Evolutionary conservation across 805 yeast genomes (phyloP).

Genomic region (Crinitomyces ghanaensis): DNA sequence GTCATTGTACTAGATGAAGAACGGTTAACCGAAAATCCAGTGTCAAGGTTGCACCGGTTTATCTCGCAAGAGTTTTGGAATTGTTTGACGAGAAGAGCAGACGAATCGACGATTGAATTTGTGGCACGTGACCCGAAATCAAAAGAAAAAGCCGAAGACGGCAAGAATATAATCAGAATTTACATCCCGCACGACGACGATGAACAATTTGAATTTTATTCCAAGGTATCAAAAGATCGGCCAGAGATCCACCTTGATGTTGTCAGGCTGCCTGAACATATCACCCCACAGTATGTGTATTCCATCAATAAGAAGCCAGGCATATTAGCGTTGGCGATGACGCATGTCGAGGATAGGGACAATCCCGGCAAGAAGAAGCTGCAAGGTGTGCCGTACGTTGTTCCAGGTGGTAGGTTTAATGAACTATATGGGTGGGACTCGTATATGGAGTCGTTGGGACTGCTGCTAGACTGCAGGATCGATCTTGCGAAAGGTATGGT

Average conservation of each 20-base stretch:
- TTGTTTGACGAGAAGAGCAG: constrained; percentile 59
- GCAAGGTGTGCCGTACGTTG: constrained; percentile 74
- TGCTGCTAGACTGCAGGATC: constrained; percentile 51
- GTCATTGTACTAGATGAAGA: constrained; percentile 75
- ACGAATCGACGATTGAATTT: constrained; percentile 45
- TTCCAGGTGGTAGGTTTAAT: constrained; percentile 96
- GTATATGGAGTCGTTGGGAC: constrained; percentile 80
- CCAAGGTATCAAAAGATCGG: constrained; percentile 37
- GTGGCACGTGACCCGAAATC: constrained; percentile 69
- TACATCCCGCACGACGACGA: constrained; percentile 60
- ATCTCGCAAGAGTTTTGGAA: constrained; percentile 75
- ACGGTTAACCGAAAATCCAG: constrained; percentile 79
- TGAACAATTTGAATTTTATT: constrained; percentile 65
- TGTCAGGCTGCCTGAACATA: constrained; percentile 59
- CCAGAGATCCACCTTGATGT: constrained; percentile 59
- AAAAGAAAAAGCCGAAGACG: constrained; percentile 48
- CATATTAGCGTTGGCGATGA: constrained; percentile 67
- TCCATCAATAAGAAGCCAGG: constrained; percentile 80
- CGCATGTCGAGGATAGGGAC: constrained; percentile 36
- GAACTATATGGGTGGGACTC: constrained; percentile 98
- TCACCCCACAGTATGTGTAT: constrained; percentile 67
- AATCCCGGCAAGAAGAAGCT: constrained; percentile 35
- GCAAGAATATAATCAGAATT: constrained; percentile 61
- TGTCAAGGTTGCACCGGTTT: constrained; percentile 57
- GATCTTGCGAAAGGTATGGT: constrained; percentile 83